Conservation (phyloP, 805 yeast genomes). For the Suhomyces faveliae region DNA sequence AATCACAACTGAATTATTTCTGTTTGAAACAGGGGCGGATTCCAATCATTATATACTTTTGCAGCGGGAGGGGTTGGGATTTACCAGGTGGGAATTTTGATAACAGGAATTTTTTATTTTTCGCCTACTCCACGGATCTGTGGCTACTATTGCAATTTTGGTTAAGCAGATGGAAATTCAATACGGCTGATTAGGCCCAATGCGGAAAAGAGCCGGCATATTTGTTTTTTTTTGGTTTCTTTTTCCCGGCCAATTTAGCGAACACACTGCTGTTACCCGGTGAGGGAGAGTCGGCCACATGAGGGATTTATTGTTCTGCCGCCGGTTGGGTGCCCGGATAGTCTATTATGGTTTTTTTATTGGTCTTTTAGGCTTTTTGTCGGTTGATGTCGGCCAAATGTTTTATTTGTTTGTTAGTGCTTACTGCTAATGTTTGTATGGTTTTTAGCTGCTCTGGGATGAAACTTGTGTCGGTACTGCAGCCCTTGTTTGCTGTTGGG, state of each 20-base stretch:
- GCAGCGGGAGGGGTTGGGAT: not conserved
- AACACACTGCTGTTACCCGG: too few species aligned
- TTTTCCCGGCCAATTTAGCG: not conserved
- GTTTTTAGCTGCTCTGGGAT: not conserved
- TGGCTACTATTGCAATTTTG: not conserved
- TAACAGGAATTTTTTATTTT: not conserved
- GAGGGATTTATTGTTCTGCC: not conserved
- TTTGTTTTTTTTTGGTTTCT: not conserved
- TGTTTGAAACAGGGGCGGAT: not conserved
- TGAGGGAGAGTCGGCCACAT: not conserved
- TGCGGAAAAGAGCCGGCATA: not conserved
- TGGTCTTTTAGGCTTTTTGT: not conserved
- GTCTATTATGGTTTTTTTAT: not conserved
- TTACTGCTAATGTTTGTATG: not conserved
- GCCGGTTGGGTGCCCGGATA: not conserved
- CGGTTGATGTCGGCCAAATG: not conserved
- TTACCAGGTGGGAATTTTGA: not conserved
- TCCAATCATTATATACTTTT: conserved; percentile 3
- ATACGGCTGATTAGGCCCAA: conserved; percentile 5
- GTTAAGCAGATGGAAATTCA: not conserved
- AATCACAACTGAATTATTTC: not conserved
- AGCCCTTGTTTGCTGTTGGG: not conserved
- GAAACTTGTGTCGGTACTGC: not conserved
- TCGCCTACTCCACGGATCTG: not conserved
- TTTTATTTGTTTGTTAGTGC: not conserved